phyloP scores from a whole-genome alignment of 2,329 filamentous ascomycete genomes.

The Colletotrichum coccodes region DNA sequence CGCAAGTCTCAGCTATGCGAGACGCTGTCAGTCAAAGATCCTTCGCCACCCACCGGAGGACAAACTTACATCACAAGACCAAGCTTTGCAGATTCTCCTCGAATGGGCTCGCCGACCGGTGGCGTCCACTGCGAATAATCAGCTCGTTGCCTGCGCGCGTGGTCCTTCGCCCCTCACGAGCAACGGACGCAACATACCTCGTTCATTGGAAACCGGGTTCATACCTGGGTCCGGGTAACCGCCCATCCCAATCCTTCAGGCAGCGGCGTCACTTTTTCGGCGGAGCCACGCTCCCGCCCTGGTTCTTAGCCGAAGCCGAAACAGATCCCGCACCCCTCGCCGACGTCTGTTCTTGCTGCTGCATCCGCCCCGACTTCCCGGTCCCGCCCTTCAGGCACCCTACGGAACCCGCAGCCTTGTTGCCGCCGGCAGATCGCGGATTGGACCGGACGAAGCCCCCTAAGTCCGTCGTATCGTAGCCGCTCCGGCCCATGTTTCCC shows the following conservation, averaged over 20 bases:
- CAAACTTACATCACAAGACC: no score
- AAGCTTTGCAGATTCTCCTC: no score
- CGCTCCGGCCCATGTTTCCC: slow-evolving; percentile 30
- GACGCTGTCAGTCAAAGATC: neutral
- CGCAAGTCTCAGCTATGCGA: neutral
- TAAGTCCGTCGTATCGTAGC: slow-evolving; percentile 27
- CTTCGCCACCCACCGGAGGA: no score
- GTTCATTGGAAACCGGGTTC: no score
- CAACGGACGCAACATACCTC: neutral
- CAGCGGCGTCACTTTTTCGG: neutral
- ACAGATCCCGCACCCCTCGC: neutral
- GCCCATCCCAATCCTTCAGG: no score
- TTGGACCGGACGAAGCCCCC: neutral
- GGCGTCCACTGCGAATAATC: no score
- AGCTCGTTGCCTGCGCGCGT: no score
- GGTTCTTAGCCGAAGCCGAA: neutral
- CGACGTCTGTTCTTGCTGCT: neutral
- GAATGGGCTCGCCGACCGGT: no score
- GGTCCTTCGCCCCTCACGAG: no score
- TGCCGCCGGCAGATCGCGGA: neutral
- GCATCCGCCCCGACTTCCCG: neutral
- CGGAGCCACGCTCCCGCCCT: neutral
- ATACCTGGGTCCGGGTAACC: no score
- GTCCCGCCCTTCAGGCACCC: neutral
- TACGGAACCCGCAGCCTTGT: neutral